Evolutionary conservation across 2,329 filamentous ascomycete species (phyloP), one percentile per base, ranked within the genome.

Genomic region (Hypoxylon sp.): DNA sequence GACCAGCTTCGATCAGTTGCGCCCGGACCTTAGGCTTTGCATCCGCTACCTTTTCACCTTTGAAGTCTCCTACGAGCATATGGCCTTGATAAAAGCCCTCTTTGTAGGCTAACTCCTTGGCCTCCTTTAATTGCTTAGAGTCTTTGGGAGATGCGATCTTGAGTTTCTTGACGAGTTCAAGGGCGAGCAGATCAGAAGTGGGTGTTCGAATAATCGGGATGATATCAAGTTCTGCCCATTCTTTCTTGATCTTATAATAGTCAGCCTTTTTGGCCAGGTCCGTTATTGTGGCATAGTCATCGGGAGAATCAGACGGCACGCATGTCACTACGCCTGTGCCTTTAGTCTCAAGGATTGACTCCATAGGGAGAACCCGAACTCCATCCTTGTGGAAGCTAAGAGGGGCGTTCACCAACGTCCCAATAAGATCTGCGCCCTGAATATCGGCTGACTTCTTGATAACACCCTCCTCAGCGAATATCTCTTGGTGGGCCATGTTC

Each of bases 71-170:
- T 68, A 93, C 87, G 71, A 94, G 85, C 90, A 99, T 93, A 64
- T 87, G 91, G 73, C 96, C 96, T 83, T 97, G 94, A 84, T 99
- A 99, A 85, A 93, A 98, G 14, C 94, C 96, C 78, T 98, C 94
- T 82, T 96, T 97, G 86, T 99, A 99, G 0, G 96, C 94, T 72
- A 97, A 84, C 74, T 98, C 95, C 83, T 99, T 99, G 50, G 96
- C 96, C 80, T 98, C 92, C 50, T 92, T 92, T 51, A 99, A 89
- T 81, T 94, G 92, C 79, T 93, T 96, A 37, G 91, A 88, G 78
- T 99, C 96, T 82, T 99, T 99, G 69, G 96, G 95, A 11, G 95
- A 98, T 72, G 93, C 91, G 78, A 99, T 99, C 86, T 98, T 98
- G 80, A 98, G 86, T 80, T 96, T 90, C 84, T 98, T 93, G 59